These are phyloP conservation scores for Talaromyces marneffei DNA, from an alignment of 2,329 filamentous ascomycete genomes.

Conservation along the genomic window DNA sequence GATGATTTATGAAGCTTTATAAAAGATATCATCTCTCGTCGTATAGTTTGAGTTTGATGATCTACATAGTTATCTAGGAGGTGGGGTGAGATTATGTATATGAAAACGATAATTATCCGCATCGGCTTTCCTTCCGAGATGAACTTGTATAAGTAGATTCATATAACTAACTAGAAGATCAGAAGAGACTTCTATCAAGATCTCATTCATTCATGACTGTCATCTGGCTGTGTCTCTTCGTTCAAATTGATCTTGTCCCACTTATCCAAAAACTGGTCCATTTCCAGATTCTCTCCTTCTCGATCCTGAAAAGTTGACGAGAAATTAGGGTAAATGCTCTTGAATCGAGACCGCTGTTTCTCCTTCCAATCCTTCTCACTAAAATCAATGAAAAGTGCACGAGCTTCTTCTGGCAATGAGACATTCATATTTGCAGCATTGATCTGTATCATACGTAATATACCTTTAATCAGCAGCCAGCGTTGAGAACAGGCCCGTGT, in stretches of 20 bases:
- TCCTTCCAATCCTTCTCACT: neutral
- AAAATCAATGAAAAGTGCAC: conserved; percentile 1
- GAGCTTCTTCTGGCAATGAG: neutral
- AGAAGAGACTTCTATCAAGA: neutral
- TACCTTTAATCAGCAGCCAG: neutral
- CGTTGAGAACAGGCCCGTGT: neutral
- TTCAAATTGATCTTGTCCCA: neutral
- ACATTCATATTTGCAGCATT: neutral
- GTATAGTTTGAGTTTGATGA: neutral
- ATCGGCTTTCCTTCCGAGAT: conserved; percentile 9
- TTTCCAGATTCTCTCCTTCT: neutral
- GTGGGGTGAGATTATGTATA: neutral
- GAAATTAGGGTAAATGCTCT: neutral
- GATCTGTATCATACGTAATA: neutral
- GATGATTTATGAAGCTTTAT: neutral
- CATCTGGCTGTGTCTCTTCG: neutral
- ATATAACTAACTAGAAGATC: no score
- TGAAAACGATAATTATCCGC: conserved; percentile 2
- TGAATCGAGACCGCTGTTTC: neutral
- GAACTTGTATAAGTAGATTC: neutral
- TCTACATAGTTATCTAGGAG: no score
- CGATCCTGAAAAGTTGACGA: neutral
- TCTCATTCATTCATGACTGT: neutral
- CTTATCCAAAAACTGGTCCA: conserved; percentile 1
- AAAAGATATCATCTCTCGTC: neutral